Evolutionary conservation across 306 rosid species (phyloP).

Genomic region (Glycine tomentella): DNA sequence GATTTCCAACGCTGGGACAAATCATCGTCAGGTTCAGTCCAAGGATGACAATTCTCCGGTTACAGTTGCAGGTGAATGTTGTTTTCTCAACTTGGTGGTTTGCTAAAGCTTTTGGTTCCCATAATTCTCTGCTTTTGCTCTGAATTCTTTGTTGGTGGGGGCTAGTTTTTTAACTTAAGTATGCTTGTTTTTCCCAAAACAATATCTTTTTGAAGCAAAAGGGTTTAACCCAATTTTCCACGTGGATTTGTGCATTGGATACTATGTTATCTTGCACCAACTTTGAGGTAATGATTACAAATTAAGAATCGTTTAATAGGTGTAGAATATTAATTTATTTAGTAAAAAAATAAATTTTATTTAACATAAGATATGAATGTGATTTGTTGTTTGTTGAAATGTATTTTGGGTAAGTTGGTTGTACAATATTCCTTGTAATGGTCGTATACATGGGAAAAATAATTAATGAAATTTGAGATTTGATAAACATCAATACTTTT

Average conservation of each 20-base stretch:
- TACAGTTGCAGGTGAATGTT: constrained; percentile 80
- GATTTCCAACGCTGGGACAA: constrained; percentile 56
- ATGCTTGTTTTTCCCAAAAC: neutral
- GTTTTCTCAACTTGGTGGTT: neutral
- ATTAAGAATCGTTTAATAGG: no score
- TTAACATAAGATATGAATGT: neutral
- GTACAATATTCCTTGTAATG: no score
- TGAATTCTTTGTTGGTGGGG: neutral
- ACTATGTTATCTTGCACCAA: constrained; percentile 11
- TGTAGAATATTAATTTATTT: no score
- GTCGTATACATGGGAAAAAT: neutral
- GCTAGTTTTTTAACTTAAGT: neutral
- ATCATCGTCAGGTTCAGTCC: constrained; percentile 60
- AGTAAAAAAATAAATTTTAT: neutral
- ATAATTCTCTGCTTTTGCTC: constrained; percentile 3
- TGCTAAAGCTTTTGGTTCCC: neutral
- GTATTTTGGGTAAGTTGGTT: no score
- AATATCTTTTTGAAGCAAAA: neutral
- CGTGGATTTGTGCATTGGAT: constrained; percentile 37
- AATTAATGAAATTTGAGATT: neutral
- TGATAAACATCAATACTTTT: no score
- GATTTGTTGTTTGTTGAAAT: neutral
- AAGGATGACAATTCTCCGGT: constrained; percentile 92
- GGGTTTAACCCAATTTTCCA: constrained; percentile 30
- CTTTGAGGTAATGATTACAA: constrained; percentile 1